phyloP scores from a whole-genome alignment of 768 basidiomycete genomes.

The Basidioascus undulatus region DNA sequence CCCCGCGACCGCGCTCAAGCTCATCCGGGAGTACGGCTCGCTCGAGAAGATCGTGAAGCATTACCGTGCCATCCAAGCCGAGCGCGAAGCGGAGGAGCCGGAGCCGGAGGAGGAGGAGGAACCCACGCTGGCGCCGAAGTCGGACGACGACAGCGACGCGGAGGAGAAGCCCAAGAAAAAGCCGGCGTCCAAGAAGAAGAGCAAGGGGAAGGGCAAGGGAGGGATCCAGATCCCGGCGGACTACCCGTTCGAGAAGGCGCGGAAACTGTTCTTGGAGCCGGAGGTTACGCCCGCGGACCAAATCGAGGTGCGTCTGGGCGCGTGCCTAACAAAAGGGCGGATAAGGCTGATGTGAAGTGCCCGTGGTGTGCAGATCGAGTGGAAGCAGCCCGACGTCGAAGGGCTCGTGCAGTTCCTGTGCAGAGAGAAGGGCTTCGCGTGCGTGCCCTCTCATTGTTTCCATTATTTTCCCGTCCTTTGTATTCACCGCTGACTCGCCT shows the following conservation, averaged over 20 bases:
- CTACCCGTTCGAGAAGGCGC: slow-evolving; percentile 94
- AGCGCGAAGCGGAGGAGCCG: slow-evolving; percentile 21
- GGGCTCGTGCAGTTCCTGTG: slow-evolving; percentile 86
- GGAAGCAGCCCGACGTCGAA: slow-evolving; percentile 78
- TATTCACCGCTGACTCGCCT: neutral
- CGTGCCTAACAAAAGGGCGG: too few species aligned
- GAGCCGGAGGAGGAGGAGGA: slow-evolving; percentile 20
- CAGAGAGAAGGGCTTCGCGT: slow-evolving; percentile 93
- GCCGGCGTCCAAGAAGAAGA: slow-evolving; percentile 29
- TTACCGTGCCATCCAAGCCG: slow-evolving; percentile 44
- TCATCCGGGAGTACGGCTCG: slow-evolving; percentile 55
- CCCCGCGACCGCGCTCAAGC: slow-evolving; percentile 81
- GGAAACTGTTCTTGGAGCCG: slow-evolving; percentile 66
- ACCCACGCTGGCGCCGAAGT: slow-evolving; percentile 2
- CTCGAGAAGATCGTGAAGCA: slow-evolving; percentile 51
- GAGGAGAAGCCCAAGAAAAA: slow-evolving; percentile 15
- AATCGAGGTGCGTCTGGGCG: slow-evolving; percentile 37
- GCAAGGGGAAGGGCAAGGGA: slow-evolving; percentile 36
- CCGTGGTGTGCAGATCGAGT: slow-evolving; percentile 42
- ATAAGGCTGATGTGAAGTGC: too few species aligned
- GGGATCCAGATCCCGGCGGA: slow-evolving; percentile 64
- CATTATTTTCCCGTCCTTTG: too few species aligned
- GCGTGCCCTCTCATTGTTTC: slow-evolving; percentile 14
- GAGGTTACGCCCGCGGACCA: slow-evolving; percentile 70
- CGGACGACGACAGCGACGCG: slow-evolving; percentile 9